Conservation (phyloP, 371 early-diverging fungal genomes). For the Batkoa obscura region DNA sequence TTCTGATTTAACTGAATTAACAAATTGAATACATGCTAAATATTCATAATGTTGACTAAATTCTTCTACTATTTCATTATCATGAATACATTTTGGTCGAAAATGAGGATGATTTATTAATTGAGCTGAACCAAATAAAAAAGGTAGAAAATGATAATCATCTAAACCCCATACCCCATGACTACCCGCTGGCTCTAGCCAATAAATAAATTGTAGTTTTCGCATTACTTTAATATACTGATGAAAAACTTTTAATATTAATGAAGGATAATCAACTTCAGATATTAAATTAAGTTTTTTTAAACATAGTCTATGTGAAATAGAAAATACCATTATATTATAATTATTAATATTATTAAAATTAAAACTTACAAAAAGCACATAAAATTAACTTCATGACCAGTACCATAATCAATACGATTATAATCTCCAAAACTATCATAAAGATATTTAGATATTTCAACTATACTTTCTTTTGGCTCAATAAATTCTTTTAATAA, state of each 20-base stretch:
- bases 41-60: constrained; percentile 81
- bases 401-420: constrained; percentile 98
- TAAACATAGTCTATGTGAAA: constrained; percentile 38
- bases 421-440: constrained; percentile 89
- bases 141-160: constrained; percentile 97
- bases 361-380: constrained; percentile 52
- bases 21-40: constrained; percentile 75
- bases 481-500: constrained; percentile 10
- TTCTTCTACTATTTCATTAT: constrained; percentile 59
- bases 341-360: background rate
- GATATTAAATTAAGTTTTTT: constrained; percentile 46
- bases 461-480: constrained; percentile 28
- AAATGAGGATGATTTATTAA: constrained; percentile 50
- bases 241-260: constrained; percentile 69
- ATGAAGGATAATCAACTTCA: constrained; percentile 38
- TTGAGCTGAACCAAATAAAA: constrained; percentile 86
- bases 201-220: constrained; percentile 74
- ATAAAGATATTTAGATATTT: constrained; percentile 61
- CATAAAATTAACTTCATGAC: constrained; percentile 96
- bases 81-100: constrained; percentile 73
- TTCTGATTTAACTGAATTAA: constrained; percentile 46
- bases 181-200: constrained; percentile 97
- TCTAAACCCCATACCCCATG: constrained; percentile 99
- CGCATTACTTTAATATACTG: constrained; percentile 78
- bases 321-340: background rate